Conservation (phyloP, 2,329 filamentous ascomycete genomes). For the Colletotrichum cuscutae region DNA sequence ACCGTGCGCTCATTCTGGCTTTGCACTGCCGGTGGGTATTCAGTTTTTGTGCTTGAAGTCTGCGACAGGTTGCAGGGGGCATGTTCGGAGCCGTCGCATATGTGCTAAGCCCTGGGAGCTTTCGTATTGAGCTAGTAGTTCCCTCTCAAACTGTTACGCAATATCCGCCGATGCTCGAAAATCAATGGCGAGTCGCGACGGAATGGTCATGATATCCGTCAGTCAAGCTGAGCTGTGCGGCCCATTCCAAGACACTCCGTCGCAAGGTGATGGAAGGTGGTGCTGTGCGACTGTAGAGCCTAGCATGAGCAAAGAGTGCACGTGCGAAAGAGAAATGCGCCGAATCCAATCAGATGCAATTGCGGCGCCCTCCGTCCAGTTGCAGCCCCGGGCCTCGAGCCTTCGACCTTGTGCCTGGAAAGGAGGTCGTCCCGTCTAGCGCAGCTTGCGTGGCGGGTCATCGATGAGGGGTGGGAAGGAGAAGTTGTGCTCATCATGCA, state of each 20-base stretch:
- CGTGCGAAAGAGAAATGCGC: constrained; percentile 16
- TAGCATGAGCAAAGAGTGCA: neutral
- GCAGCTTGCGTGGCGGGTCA: constrained; percentile 43
- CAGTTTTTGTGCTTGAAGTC: constrained; percentile 29
- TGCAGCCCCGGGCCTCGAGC: neutral
- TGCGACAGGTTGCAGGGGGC: constrained; percentile 32
- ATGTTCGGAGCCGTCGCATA: constrained; percentile 23
- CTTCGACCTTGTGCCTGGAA: constrained; percentile 6
- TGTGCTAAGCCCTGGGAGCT: constrained; percentile 20
- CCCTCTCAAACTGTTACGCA: neutral
- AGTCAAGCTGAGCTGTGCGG: constrained; percentile 7
- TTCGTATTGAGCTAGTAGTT: constrained; percentile 5
- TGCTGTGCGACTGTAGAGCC: constrained; percentile 10
- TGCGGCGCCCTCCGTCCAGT: constrained; percentile 19
- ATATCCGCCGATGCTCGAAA: neutral
- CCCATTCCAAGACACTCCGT: constrained; percentile 9
- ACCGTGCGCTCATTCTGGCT: constrained; percentile 28
- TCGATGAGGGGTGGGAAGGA: constrained; percentile 40
- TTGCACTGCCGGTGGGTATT: constrained; percentile 25
- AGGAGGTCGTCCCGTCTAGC: constrained; percentile 13
- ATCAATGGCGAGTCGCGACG: neutral
- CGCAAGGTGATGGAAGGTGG: constrained; percentile 2
- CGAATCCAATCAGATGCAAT: constrained; percentile 22
- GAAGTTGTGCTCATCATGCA: constrained; percentile 37
- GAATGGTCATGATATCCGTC: neutral